Base-by-base conservation (phyloP, 768 basidiomycete genomes). In the Cystobasidium tubakii region DNA sequence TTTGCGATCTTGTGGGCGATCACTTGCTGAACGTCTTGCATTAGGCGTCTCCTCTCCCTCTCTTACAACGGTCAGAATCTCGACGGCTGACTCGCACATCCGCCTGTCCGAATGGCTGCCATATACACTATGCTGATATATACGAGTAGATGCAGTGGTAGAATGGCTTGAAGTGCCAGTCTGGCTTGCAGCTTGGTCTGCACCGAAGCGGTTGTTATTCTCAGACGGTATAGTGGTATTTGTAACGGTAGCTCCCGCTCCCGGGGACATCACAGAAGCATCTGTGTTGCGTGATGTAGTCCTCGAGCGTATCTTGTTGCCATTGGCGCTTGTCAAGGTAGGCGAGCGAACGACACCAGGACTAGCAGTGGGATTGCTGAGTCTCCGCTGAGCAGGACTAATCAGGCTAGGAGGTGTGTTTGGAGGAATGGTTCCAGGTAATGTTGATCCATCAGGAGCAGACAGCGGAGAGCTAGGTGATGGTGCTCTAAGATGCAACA, bases 51-150 rank as follows among this genome's bases (percentile, higher is more conserved):
- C 69, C 15, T 71, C 69, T 71, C 53, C 55, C 39, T 71, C 69
- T 29, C 29, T 29, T 55, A 71, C 25, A 31, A 71, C 69, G 1
- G 53, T 31, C 69, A 71, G 60, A 27, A 71, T 71, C 33, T 71
- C 55, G 2, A 71, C 69, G 4, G 69, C 50, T 13, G 69, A 71
- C 36, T 71, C 69, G 69, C 69, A 55, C 69, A 71, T 71, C 55
- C 69, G 23, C 34, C 44, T 71, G 25, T 71, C 69, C 1, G 53
- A n/a, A 23, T 60, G 34, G 27, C 36, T 55, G 13, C 69, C 55
- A 44, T 71, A 71, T 27, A 71, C 44, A 15, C 9, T 25, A 42
- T 65, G 63, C 29, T 27, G 43, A 29, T 60, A 29, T 60, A 12
- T 23, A 27, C 57, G 57, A 2, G 12, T 15, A 60, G 25, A 12